Evolutionary conservation across 192 early-diverging fungal genomes (phyloP).

Genomic region (Geosiphon pyriformis): DNA sequence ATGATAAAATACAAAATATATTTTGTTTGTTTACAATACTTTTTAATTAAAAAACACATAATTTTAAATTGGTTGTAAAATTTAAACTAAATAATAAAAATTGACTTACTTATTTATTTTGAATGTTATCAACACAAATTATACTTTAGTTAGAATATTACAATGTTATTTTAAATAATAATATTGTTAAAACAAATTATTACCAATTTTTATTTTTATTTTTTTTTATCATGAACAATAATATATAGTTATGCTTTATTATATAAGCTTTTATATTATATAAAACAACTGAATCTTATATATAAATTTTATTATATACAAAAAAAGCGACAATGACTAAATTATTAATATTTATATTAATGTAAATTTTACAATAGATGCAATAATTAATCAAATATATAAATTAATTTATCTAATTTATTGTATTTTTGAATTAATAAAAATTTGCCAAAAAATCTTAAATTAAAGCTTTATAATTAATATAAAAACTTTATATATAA

Average conservation of each 20-base stretch:
- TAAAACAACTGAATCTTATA: not conserved
- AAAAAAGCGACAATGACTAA: not conserved
- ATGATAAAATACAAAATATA: not conserved
- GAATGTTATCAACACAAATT: not conserved
- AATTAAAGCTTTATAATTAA: not conserved
- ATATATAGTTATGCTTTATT: not conserved
- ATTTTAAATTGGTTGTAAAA: not conserved
- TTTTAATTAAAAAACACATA: not conserved
- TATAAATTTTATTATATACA: not conserved
- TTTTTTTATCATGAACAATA: slow-evolving; percentile 10
- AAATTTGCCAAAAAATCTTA: slow-evolving; percentile 1
- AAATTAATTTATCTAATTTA: not conserved
- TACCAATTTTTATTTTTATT: slow-evolving; percentile 5
- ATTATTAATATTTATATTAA: slow-evolving; percentile 3
- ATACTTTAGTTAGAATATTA: slow-evolving; percentile 1
- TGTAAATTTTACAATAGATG: not conserved
- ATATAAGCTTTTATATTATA: not conserved
- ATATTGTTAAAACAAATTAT: not conserved
- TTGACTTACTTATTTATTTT: not conserved
- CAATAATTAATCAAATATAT: slow-evolving; percentile 3
- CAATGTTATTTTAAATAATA: not conserved
- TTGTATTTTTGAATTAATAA: slow-evolving; percentile 8
- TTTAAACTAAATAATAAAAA: slow-evolving; percentile 9
- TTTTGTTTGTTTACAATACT: not conserved
- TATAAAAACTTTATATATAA: not conserved